Conservation (phyloP, 2,329 filamentous ascomycete species). For the Colletotrichum sp. region DNA sequence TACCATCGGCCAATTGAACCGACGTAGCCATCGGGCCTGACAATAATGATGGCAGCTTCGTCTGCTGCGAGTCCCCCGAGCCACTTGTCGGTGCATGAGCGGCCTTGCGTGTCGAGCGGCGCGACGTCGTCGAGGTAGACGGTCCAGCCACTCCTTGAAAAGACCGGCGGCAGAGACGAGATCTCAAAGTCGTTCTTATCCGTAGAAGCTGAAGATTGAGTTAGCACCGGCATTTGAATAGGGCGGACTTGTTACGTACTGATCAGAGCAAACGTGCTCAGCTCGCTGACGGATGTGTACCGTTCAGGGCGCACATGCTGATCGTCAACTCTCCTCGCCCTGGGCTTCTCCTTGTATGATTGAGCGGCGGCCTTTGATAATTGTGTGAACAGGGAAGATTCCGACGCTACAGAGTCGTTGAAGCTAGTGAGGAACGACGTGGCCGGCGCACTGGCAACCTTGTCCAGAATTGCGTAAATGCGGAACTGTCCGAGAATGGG, state of each 20-base stretch:
- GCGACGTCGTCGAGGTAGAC: slow-evolving; percentile 72
- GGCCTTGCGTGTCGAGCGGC: slow-evolving; percentile 56
- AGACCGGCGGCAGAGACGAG: slow-evolving; percentile 64
- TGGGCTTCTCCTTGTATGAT: slow-evolving; percentile 66
- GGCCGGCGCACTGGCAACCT: slow-evolving; percentile 53
- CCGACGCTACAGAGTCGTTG: slow-evolving; percentile 56
- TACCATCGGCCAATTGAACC: slow-evolving; percentile 20
- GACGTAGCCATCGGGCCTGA: slow-evolving; percentile 27
- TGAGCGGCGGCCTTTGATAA: slow-evolving; percentile 61
- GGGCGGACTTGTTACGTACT: slow-evolving; percentile 47
- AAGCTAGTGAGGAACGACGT: slow-evolving; percentile 64
- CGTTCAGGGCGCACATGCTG: slow-evolving; percentile 71
- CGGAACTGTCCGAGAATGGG: slow-evolving; percentile 79
- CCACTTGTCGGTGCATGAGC: slow-evolving; percentile 53
- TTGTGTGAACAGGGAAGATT: slow-evolving; percentile 60
- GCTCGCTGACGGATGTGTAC: slow-evolving; percentile 68
- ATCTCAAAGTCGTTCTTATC: slow-evolving; percentile 69
- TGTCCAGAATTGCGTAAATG: slow-evolving; percentile 71
- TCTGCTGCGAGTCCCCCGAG: slow-evolving; percentile 19
- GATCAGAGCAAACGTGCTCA: slow-evolving; percentile 66
- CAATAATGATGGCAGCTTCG: slow-evolving; percentile 23
- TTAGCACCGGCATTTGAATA: neutral
- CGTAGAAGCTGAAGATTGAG: slow-evolving; percentile 52
- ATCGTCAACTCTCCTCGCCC: slow-evolving; percentile 56
- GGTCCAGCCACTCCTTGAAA: slow-evolving; percentile 72